phyloP scores from a whole-genome alignment of 2,329 filamentous ascomycete species.

The Xylaria sp. region DNA sequence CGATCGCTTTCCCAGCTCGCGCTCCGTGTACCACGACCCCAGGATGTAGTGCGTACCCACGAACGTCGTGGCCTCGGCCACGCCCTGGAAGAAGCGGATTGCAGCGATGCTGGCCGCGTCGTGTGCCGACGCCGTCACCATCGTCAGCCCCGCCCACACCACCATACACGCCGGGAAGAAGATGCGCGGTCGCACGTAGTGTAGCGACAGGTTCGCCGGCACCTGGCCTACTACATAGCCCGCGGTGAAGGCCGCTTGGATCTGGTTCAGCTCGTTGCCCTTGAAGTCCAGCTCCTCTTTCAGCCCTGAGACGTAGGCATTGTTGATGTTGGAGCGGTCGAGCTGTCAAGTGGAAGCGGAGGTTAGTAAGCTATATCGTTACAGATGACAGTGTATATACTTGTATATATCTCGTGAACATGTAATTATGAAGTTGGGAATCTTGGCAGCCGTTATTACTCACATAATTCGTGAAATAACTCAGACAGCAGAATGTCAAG shows the following conservation, averaged over 20 bases:
- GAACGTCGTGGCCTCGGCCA: constrained; percentile 68
- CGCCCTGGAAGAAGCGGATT: constrained; percentile 67
- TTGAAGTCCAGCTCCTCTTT: constrained; percentile 61
- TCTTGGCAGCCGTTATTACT: constrained; percentile 35
- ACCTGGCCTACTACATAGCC: constrained; percentile 67
- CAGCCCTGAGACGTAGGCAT: constrained; percentile 67
- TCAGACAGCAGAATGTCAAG: constrained; percentile 70
- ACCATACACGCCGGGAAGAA: constrained; percentile 74
- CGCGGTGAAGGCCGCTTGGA: constrained; percentile 63
- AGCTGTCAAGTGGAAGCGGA: constrained; percentile 48
- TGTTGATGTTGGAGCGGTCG: constrained; percentile 63
- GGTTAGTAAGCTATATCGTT: constrained; percentile 1
- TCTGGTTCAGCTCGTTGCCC: constrained; percentile 63
- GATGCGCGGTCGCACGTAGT: constrained; percentile 71
- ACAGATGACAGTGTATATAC: background rate
- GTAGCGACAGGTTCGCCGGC: constrained; percentile 69
- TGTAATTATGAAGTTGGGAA: background rate
- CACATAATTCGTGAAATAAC: constrained; percentile 66
- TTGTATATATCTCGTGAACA: background rate
- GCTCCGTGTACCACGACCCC: constrained; percentile 69
- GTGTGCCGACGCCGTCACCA: constrained; percentile 66
- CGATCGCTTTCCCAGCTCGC: constrained; percentile 70
- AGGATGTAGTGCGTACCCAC: constrained; percentile 69
- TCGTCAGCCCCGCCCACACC: constrained; percentile 72
- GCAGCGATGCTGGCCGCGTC: constrained; percentile 67